Evolutionary conservation across 768 basidiomycete species (phyloP), one percentile per base, ranked within the genome.

Genomic region (Porpolomopsis calyptriformis): DNA sequence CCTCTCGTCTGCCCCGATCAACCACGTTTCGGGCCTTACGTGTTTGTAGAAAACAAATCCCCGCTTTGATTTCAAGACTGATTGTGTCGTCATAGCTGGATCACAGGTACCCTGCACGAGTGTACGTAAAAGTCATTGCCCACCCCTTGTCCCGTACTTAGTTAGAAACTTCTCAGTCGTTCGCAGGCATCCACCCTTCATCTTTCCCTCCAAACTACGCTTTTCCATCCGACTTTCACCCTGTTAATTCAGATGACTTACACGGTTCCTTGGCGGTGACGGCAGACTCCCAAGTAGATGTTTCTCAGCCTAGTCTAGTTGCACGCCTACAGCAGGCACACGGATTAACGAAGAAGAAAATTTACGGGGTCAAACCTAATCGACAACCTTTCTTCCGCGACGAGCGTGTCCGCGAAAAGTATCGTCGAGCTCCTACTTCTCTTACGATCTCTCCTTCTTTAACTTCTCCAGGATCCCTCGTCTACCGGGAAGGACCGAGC

Each of bases 271-370:
- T 53, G 4, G 49, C 55, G 31, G 49, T 56, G 25, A 31, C 51
- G 39, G 23, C 50, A 19, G 38, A 50, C 23, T 12, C 49, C 8
- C 59, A 58, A 52, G 57, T 49, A 20, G 56, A 55, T 29, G 55
- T 57, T 5, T 60, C 62, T 18, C 53, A 64, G 2, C 75, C 72
- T 3, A 78, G 69, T 47, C 64, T 85, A 0, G 82, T 85, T 40
- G 67, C 64, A 19, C 78, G 77, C 19, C 66, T 83, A 12, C 78
- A 83, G 58, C 76, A 79, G 54, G 70, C 76, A 27, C 81, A 84
- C 47, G 82, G 82, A 2, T 55, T 85, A 39, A 80, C 77, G 6
- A 81, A 82, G 64, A 83, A 82, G 63, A 80, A 80, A 52, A 67
- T 78, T 6, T 79, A 81, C 47, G 72, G 74, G 9, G 45, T 70